Evolutionary conservation across 2,329 filamentous ascomycete species (phyloP), one percentile per base, ranked within the genome.

Genomic region (Pseudogymnoascus sp.): DNA sequence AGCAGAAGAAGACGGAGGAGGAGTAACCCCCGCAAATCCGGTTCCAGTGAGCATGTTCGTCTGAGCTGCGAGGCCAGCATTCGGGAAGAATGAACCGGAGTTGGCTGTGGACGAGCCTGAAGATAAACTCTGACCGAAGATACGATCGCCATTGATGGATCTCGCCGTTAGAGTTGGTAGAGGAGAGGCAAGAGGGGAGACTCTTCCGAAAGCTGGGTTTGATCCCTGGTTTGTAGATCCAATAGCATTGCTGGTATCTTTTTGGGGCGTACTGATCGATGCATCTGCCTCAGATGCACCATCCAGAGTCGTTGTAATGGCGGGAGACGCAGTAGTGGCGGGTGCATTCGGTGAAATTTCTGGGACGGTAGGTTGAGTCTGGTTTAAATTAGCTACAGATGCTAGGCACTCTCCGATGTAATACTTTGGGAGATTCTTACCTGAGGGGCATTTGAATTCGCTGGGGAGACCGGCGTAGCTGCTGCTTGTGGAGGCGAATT

Each of bases 1-100:
- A 74, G 61, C 76, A 73, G 7, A 75, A 65, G 57, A 76, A 75
- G 57, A 74, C 47, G 22, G 65, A 54, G 11, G 63, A 60, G 25
- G 32, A 20, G 47, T 4, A 32, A 16, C 5, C 8, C 9, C n/a
- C 28, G n/a, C n/a, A 54, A 7, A 47, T 28, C 41, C 22, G 41
- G 20, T 47, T 3, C 41, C 14, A 28, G 41, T 47, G 6, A 22
- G 41, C 9, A 28, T 47, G n/a, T 28, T 47, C 22, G 22, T 47
- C 6, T 6, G 20, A 28, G 43, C 14, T 18, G 25, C 25, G n/a
- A n/a, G n/a, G 16, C 18, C 25, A 32, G n/a, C 2, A 30, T 8
- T 30, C 12, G 25, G 25, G 16, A 50, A 18, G n/a, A 32, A 54
- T 32, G 25, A 50, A 11, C 43, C 43, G 8, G 22, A 14, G 43